These are phyloP conservation scores for Aspergillus glaucus DNA, from an alignment of 2,329 filamentous ascomycete species.

Conservation along the genomic window DNA sequence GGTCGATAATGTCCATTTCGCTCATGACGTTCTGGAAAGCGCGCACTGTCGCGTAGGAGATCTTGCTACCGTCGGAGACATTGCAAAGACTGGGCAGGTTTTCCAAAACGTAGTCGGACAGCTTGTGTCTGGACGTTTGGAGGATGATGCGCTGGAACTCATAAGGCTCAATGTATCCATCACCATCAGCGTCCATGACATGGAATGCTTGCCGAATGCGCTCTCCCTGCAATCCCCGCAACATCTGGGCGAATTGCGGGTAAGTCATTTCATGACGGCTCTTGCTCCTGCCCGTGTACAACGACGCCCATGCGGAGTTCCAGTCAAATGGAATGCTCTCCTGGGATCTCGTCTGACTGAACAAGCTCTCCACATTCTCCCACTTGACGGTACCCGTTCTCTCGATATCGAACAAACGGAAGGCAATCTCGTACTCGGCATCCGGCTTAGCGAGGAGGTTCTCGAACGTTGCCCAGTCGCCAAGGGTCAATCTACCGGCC, in stretches of 20 bases:
- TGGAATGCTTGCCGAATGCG: conserved; percentile 93
- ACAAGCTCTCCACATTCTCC: conserved; percentile 76
- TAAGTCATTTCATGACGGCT: conserved; percentile 90
- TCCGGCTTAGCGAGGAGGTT: conserved; percentile 90
- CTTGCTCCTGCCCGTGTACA: conserved; percentile 86
- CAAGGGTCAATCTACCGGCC: conserved; percentile 66
- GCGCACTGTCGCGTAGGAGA: conserved; percentile 94
- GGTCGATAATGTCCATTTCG: conserved; percentile 95
- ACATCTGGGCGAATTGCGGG: conserved; percentile 95
- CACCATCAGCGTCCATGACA: conserved; percentile 79
- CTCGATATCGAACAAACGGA: conserved; percentile 87
- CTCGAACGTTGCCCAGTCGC: conserved; percentile 90
- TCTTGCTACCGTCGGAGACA: conserved; percentile 83
- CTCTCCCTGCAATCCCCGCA: conserved; percentile 92
- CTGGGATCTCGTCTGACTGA: conserved; percentile 80
- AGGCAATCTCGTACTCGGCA: conserved; percentile 97
- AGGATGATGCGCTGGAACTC: conserved; percentile 96
- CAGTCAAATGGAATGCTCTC: conserved; percentile 90
- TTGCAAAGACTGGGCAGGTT: conserved; percentile 92
- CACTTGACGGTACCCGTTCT: conserved; percentile 81
- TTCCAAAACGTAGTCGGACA: conserved; percentile 89
- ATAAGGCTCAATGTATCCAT: conserved; percentile 91
- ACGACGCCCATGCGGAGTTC: conserved; percentile 91
- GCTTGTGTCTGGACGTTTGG: conserved; percentile 89
- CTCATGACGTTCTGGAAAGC: conserved; percentile 97